Evolutionary conservation across 2,329 filamentous ascomycete genomes (phyloP).

Genomic region (Penicillium thymicola): DNA sequence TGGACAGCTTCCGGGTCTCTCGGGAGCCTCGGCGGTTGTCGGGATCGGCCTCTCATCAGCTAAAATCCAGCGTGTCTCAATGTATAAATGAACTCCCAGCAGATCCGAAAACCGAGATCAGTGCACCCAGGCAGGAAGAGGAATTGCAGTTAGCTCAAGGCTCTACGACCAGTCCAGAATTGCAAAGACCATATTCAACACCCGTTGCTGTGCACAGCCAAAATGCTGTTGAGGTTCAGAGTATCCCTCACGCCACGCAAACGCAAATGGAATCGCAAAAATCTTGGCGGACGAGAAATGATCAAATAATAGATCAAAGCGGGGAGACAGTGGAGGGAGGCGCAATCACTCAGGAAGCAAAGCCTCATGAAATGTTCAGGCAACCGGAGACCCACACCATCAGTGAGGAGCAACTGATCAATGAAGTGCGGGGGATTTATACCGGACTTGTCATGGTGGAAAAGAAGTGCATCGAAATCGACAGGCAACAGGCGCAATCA

Average conservation of each 20-base stretch:
- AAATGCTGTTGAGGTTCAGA: neutral
- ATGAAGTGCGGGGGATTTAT: constrained; percentile 66
- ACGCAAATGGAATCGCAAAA: neutral
- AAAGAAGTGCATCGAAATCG: constrained; percentile 79
- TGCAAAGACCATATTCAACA: neutral
- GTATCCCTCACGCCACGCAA: neutral
- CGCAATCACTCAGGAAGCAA: neutral
- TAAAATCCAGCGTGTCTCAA: neutral
- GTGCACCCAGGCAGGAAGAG: neutral
- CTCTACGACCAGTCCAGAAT: neutral
- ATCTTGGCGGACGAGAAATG: neutral
- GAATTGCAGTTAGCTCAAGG: neutral
- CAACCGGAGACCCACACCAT: constrained; percentile 67
- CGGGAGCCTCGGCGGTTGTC: neutral
- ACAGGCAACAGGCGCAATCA: constrained; percentile 53
- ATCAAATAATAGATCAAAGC: neutral
- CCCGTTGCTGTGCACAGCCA: neutral
- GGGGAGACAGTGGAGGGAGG: neutral
- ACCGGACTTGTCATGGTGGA: constrained; percentile 82
- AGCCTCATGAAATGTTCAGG: constrained; percentile 39
- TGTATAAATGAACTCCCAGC: neutral
- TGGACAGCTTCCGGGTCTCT: neutral
- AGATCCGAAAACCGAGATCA: neutral
- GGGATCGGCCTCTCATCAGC: neutral
- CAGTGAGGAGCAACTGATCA: constrained; percentile 72